Percentiles rank a stretch among this genome's conserved stretches.
Conservation (phyloP, 345 rosid genomes). For the Stellera chamaejasme region DNA sequence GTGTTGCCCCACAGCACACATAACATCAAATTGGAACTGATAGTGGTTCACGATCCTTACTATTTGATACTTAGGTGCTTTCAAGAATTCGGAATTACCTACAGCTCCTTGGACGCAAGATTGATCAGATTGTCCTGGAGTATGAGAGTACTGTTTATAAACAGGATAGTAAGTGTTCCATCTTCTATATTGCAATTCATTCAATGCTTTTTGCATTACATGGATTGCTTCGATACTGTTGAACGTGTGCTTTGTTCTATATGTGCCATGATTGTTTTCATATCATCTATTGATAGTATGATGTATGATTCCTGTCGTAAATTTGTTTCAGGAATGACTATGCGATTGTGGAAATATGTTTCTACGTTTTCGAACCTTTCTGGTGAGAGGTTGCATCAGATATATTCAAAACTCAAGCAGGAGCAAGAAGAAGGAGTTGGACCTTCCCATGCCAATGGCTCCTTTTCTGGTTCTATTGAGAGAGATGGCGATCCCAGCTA, state of each 20-base stretch:
- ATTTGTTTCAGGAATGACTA: slow-evolving; percentile 64
- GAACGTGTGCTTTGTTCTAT: not conserved
- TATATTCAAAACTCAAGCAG: slow-evolving; percentile 80
- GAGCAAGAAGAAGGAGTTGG: slow-evolving; percentile 74
- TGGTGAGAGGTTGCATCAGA: slow-evolving; percentile 84
- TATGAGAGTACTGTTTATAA: slow-evolving; percentile 60
- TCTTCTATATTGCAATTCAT: not conserved
- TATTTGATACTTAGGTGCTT: slow-evolving; percentile 53
- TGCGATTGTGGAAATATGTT: slow-evolving; percentile 89
- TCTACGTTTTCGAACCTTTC: slow-evolving; percentile 90
- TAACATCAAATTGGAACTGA: not conserved
- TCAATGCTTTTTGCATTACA: not conserved
- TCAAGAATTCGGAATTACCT: slow-evolving; percentile 85
- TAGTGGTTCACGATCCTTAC: slow-evolving; percentile 3
- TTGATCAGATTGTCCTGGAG: slow-evolving; percentile 72
- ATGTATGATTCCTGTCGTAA: not conserved
- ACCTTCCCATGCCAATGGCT: slow-evolving; percentile 59
- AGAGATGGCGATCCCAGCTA: slow-evolving; percentile 34
- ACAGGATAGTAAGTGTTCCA: slow-evolving; percentile 67
- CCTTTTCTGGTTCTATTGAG: slow-evolving; percentile 26
- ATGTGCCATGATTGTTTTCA: not conserved
- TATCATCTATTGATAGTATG: not conserved
- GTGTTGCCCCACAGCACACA: not conserved
- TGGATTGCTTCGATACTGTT: not conserved
- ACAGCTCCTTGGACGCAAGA: slow-evolving; percentile 81